Percentiles rank a stretch among this genome's conserved stretches.
phyloP scores from a whole-genome alignment of 2,329 filamentous ascomycete species.

The Alternaria gaisen region DNA sequence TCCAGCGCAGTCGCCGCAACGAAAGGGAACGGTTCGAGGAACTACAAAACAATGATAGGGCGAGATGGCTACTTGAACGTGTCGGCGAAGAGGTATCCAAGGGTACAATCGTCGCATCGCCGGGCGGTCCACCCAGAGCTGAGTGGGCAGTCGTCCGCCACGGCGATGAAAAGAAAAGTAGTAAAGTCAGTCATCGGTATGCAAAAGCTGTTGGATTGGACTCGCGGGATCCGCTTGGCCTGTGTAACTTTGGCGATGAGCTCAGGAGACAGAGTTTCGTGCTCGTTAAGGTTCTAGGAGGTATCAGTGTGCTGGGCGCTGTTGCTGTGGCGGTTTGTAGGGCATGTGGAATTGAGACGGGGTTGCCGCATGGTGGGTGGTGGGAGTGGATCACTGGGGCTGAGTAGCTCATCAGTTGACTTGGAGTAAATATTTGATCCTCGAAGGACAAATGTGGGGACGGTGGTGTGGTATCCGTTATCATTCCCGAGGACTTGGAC shows the following conservation, averaged over 20 bases:
- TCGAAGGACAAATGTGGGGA: not conserved
- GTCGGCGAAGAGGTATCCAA: slow-evolving; percentile 69
- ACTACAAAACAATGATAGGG: slow-evolving; percentile 67
- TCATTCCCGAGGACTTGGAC: not conserved
- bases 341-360: slow-evolving; percentile 45
- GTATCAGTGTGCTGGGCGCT: slow-evolving; percentile 77
- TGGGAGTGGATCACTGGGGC: slow-evolving; percentile 38
- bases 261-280: slow-evolving; percentile 72
- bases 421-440: not conserved
- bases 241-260: slow-evolving; percentile 74
- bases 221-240: slow-evolving; percentile 79
- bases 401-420: not conserved
- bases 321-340: slow-evolving; percentile 63
- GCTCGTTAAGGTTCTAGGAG: slow-evolving; percentile 76
- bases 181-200: slow-evolving; percentile 36
- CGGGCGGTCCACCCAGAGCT: slow-evolving; percentile 36
- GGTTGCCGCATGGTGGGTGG: slow-evolving; percentile 35
- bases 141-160: slow-evolving; percentile 48
- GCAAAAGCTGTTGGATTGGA: slow-evolving; percentile 49
- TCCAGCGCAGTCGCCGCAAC: slow-evolving; percentile 77
- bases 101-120: slow-evolving; percentile 40
- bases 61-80: slow-evolving; percentile 75
- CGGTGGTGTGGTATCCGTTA: not conserved
- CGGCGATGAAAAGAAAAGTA: slow-evolving; percentile 36
- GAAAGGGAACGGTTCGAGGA: slow-evolving; percentile 75